These are phyloP conservation scores for Colletotrichum salicis DNA, from an alignment of 2,329 filamentous ascomycete genomes.

Conservation along the genomic window DNA sequence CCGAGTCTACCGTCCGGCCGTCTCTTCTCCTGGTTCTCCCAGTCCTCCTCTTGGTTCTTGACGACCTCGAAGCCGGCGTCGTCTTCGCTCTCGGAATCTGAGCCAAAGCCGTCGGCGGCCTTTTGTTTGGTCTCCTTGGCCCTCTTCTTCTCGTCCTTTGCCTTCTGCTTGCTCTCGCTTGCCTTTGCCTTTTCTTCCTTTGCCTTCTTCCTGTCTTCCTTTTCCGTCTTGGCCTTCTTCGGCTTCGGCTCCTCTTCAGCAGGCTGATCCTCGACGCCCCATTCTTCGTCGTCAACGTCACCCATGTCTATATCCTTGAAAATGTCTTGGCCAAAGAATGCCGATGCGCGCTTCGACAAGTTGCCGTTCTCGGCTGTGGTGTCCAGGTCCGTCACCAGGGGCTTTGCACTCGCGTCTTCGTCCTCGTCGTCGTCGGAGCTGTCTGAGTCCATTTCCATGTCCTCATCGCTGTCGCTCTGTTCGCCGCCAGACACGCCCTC, in stretches of 20 bases:
- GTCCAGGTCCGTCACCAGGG: conserved; percentile 52
- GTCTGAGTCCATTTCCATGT: conserved; percentile 65
- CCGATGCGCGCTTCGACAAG: conserved; percentile 84
- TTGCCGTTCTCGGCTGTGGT: conserved; percentile 60
- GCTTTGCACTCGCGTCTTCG: conserved; percentile 37
- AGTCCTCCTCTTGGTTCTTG: conserved; percentile 65
- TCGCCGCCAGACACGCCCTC: conserved; percentile 83
- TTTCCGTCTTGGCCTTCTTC: conserved; percentile 22
- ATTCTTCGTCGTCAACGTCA: conserved; percentile 44
- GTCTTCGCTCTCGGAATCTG: conserved; percentile 49
- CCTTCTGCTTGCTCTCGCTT: conserved; percentile 38
- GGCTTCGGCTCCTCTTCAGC: conserved; percentile 20
- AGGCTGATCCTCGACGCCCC: conserved; percentile 44
- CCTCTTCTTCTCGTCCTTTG: conserved; percentile 40
- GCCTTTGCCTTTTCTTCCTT: conserved; percentile 41
- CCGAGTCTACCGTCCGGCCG: conserved; percentile 71
- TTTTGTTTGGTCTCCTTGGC: conserved; percentile 52
- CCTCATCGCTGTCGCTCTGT: conserved; percentile 69
- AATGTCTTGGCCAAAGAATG: conserved; percentile 95
- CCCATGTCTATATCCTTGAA: conserved; percentile 78
- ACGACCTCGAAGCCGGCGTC: conserved; percentile 71
- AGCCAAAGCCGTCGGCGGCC: conserved; percentile 45
- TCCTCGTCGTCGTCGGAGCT: conserved; percentile 51
- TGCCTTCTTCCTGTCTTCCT: conserved; percentile 39
- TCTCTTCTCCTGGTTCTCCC: conserved; percentile 74